These are phyloP conservation scores for Inga oerstediana DNA, from an alignment of 306 rosid genomes.

Conservation along the genomic window DNA sequence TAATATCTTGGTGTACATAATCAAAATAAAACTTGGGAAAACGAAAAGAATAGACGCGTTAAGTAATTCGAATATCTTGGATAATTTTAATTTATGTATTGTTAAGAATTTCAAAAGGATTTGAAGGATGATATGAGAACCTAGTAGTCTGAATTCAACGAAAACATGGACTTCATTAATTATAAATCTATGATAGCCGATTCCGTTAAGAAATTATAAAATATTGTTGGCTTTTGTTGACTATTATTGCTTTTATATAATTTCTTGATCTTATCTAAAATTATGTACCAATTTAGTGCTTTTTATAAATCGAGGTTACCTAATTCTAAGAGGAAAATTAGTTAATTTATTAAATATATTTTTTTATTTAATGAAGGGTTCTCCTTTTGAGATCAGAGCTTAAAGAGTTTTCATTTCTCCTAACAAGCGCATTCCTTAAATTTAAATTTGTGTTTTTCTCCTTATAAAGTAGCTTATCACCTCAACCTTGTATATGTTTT, in stretches of 20 bases:
- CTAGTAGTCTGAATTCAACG: not conserved
- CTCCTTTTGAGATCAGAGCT: too few species aligned
- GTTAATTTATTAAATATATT: too few species aligned
- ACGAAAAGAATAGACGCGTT: not conserved
- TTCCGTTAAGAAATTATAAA: not conserved
- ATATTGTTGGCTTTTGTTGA: slow-evolving; percentile 7
- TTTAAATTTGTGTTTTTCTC: too few species aligned
- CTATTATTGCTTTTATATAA: not conserved
- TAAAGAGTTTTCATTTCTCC: too few species aligned
- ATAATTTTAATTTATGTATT: not conserved
- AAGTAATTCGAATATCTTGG: not conserved
- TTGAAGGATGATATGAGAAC: not conserved
- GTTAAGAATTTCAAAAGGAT: not conserved
- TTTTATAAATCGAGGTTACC: too few species aligned
- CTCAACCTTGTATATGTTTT: too few species aligned
- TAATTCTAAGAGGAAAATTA: too few species aligned
- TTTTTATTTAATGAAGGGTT: too few species aligned
- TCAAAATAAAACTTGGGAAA: not conserved
- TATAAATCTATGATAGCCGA: not conserved
- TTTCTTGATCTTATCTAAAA: not conserved
- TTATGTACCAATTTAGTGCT: too few species aligned
- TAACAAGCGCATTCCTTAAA: too few species aligned
- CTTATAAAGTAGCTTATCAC: too few species aligned
- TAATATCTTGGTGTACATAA: not conserved
- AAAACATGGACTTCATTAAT: not conserved